Percentiles rank a stretch among this genome's conserved stretches.
phyloP scores from a whole-genome alignment of 2,329 filamentous ascomycete species.

The Aspergillus pseudoviridinutans region DNA sequence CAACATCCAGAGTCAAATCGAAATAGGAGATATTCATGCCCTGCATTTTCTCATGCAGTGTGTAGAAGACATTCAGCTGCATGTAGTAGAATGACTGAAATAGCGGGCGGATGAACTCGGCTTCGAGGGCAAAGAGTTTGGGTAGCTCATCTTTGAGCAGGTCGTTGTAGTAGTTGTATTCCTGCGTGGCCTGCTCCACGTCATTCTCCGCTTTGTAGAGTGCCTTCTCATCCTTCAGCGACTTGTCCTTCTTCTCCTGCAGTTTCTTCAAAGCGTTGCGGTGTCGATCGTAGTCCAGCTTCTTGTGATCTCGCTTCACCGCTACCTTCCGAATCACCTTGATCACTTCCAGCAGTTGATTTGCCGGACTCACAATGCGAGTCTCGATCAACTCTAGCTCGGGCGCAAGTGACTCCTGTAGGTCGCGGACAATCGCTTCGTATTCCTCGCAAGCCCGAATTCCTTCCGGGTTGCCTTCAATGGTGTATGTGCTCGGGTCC shows the following conservation, averaged over 20 bases:
- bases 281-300: conserved; percentile 91
- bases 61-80: conserved; percentile 99
- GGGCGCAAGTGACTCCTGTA: conserved; percentile 81
- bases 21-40: conserved; percentile 97
- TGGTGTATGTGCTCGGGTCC: conserved; percentile 76
- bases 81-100: conserved; percentile 99
- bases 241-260: conserved; percentile 96
- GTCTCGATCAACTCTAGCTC: conserved; percentile 97
- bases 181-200: conserved; percentile 84
- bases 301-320: conserved; percentile 91
- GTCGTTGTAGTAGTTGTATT: conserved; percentile 98
- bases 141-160: conserved; percentile 93
- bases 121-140: conserved; percentile 82
- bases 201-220: conserved; percentile 94
- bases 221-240: conserved; percentile 93
- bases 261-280: conserved; percentile 82
- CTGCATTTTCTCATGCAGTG: conserved; percentile 97
- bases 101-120: conserved; percentile 90
- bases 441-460: conserved; percentile 97
- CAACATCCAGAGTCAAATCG: conserved; percentile 82
- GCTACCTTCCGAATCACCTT: conserved; percentile 89
- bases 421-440: conserved; percentile 80
- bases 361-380: conserved; percentile 84
- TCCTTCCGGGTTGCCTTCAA: conserved; percentile 85
- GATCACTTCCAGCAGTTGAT: conserved; percentile 90